Evolutionary conservation across 2,329 filamentous ascomycete genomes (phyloP), one percentile per base, ranked within the genome.

Genomic region (Xylariaceae sp.): DNA sequence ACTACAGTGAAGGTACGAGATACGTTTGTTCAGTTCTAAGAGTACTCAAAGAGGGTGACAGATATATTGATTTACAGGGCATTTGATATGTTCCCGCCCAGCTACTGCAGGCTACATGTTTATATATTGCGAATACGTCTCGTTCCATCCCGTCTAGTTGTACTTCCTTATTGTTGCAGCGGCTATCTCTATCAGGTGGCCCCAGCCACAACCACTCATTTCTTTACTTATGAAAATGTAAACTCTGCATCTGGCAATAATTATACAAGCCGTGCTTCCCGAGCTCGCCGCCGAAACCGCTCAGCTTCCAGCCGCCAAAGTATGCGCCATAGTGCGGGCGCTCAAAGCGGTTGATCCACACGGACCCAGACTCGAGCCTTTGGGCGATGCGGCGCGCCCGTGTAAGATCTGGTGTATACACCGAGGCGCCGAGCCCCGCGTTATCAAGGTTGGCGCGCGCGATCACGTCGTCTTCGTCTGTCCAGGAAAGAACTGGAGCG

Each of bases 391-490:
- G 70, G 26, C 75, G 74, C 0, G 82, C 84, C 3, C 75, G 71
- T 1, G 69, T 70, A 1, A 81, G 50, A 52, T 87, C 81, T 13
- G 72, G 75, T 13, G 75, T 80, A 74, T 83, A 87, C 0, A 87
- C 77, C 0, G 82, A 83, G 48, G 87, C 89, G 64, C 96, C 92
- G 63, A 88, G 92, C 63, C 95, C 83, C 8, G 82, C 78, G 69
- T 92, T 94, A 81, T 99, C 97, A 80, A 93, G 97, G 72, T 96
- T 96, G 49, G 91, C 83, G 3, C 82, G 76, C 1, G 66, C 65
- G 24, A 88, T 70, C 0, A 85, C 81, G 15, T 87, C 83, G 4
- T 78, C 78, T 55, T 89, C 85, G 23, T 80, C 75, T 0, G 73
- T 73, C 84, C 84, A 89, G 16, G 77, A 79, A 50, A 87, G 64